Evolutionary conservation across 83 land plant species (phyloP).

Genomic region (Picea mariana): DNA sequence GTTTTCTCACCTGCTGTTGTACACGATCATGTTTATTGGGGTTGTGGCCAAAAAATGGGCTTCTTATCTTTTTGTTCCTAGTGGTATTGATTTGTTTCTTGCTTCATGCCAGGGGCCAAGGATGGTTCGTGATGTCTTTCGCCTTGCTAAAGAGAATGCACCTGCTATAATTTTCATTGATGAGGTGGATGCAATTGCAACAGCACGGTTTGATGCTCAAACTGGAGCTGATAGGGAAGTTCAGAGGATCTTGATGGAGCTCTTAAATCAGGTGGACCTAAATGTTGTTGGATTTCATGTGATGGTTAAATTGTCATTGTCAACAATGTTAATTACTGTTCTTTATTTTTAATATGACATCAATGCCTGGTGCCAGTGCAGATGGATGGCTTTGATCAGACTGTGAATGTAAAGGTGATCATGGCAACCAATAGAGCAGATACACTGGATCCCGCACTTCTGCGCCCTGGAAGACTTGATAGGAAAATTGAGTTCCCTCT

Average conservation of each 20-base stretch:
- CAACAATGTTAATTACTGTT: too few species aligned
- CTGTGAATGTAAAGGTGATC: slow-evolving; percentile 92
- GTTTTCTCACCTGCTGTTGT: too few species aligned
- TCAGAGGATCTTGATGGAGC: slow-evolving; percentile 95
- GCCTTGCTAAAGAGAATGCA: slow-evolving; percentile 96
- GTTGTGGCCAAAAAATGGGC: too few species aligned
- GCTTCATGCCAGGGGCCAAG: slow-evolving; percentile 76
- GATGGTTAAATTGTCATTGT: too few species aligned
- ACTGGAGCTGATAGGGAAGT: slow-evolving; percentile 98
- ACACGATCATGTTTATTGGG: too few species aligned
- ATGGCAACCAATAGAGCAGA: slow-evolving; percentile 98
- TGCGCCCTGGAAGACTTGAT: slow-evolving; percentile 91
- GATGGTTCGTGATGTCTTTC: slow-evolving; percentile 95
- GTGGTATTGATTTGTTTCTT: too few species aligned
- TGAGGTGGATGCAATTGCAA: slow-evolving; percentile 93
- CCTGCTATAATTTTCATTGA: slow-evolving; percentile 94
- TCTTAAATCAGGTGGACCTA: slow-evolving; percentile 61
- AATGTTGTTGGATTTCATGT: too few species aligned
- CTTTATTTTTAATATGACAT: too few species aligned
- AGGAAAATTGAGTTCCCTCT: slow-evolving; percentile 87
- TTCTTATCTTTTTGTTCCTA: too few species aligned
- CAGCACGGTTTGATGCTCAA: slow-evolving; percentile 98
- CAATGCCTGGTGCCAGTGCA: slow-evolving; percentile 17
- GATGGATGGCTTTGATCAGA: slow-evolving; percentile 83
- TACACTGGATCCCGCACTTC: slow-evolving; percentile 90